Evolutionary conservation across 2,329 filamentous ascomycete species (phyloP).

Genomic region (Penicillium corylophilum): DNA sequence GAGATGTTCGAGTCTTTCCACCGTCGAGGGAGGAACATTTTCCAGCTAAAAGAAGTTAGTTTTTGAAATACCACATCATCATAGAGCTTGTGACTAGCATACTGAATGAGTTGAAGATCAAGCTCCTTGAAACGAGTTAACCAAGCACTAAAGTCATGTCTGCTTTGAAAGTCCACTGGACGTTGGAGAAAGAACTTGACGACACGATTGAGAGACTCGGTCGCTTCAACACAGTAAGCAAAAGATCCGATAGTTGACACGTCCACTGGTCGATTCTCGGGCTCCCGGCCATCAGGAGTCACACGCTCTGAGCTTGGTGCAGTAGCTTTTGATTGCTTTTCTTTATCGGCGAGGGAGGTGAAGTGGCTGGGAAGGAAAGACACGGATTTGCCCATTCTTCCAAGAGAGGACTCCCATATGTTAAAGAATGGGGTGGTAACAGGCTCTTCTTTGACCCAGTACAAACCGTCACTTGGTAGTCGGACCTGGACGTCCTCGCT

Average conservation of each 20-base stretch:
- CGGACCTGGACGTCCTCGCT: constrained; percentile 39
- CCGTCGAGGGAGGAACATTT: constrained; percentile 27
- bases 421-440: constrained; percentile 48
- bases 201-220: constrained; percentile 48
- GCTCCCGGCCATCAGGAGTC: constrained; percentile 3
- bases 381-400: constrained; percentile 42
- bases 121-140: constrained; percentile 51
- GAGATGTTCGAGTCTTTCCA: too few species aligned
- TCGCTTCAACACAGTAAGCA: constrained; percentile 50
- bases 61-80: background rate
- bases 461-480: constrained; percentile 43
- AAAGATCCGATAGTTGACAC: constrained; percentile 47
- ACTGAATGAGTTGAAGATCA: constrained; percentile 47
- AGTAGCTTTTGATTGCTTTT: background rate
- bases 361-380: constrained; percentile 35
- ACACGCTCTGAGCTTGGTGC: background rate
- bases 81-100: background rate
- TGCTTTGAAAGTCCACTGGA: constrained; percentile 40
- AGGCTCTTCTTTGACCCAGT: constrained; percentile 44
- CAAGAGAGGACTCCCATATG: constrained; percentile 46
- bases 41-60: constrained; percentile 32
- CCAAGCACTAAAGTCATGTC: constrained; percentile 46
- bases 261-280: constrained; percentile 30
- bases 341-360: constrained; percentile 7
- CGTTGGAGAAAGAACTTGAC: constrained; percentile 50